Evolutionary conservation across 176 grass and related monocot genomes (phyloP).

Genomic region (Thalia dealbata): DNA sequence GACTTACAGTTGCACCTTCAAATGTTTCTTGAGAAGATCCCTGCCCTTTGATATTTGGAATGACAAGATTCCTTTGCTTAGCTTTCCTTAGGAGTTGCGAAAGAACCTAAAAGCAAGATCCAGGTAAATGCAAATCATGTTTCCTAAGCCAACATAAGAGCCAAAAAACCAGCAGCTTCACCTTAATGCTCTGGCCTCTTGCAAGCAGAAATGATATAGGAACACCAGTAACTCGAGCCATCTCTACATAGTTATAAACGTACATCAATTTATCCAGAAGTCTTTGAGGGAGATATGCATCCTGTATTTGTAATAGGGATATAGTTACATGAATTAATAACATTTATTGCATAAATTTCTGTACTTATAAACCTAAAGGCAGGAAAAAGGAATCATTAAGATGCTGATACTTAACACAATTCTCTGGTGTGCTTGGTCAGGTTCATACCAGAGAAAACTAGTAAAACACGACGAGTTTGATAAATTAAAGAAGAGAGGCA

Average conservation of each 20-base stretch:
- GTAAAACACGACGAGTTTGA: too few relatives aligned
- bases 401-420: neutral
- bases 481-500: too few relatives aligned
- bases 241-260: constrained; percentile 99
- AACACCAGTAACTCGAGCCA: constrained; percentile 97
- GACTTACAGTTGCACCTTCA: constrained; percentile 99
- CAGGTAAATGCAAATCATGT: neutral
- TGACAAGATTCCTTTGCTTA: constrained; percentile 89
- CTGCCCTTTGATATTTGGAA: constrained; percentile 96
- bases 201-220: constrained; percentile 92
- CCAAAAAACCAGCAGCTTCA: constrained; percentile 10
- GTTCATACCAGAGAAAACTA: too few relatives aligned
- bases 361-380: neutral
- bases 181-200: constrained; percentile 98
- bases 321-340: neutral
- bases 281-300: constrained; percentile 94
- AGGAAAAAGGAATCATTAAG: neutral
- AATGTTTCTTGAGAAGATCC: constrained; percentile 72
- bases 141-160: neutral
- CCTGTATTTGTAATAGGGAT: constrained; percentile 34
- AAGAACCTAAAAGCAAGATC: constrained; percentile 42
- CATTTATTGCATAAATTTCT: neutral
- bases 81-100: constrained; percentile 93
- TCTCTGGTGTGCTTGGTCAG: neutral
- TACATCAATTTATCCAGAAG: constrained; percentile 96